phyloP scores from a whole-genome alignment of 495 filamentous ascomycete genomes.

The Clohesyomyces aquaticus region DNA sequence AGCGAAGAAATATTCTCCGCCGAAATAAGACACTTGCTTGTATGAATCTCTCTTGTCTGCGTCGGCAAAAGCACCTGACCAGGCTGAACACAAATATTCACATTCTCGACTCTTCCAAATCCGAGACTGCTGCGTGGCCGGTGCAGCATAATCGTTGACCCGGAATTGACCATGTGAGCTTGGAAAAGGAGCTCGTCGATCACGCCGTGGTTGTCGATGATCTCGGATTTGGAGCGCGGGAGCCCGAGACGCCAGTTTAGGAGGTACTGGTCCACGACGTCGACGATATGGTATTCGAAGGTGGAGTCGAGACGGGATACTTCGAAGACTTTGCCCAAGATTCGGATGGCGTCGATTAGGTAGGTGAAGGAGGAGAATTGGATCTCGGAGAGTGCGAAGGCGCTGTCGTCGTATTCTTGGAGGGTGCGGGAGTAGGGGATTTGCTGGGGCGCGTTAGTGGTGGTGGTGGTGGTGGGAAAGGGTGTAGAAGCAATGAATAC shows the following conservation, averaged over 20 bases:
- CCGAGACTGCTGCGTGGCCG: conserved; percentile 60
- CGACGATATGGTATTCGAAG: conserved; percentile 38
- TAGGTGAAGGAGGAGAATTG: conserved; percentile 80
- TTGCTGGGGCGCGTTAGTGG: conserved; percentile 49
- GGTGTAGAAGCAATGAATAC: not conserved
- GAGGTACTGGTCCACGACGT: conserved; percentile 72
- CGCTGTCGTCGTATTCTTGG: conserved; percentile 71
- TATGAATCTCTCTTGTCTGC: conserved; percentile 56
- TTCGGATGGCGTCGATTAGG: conserved; percentile 63
- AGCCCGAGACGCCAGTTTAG: conserved; percentile 84
- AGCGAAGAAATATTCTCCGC: conserved; percentile 78
- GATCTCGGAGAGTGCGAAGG: conserved; percentile 57
- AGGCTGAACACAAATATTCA: conserved; percentile 39
- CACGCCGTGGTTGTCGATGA: conserved; percentile 66
- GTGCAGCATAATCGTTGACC: conserved; percentile 72
- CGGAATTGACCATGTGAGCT: conserved; percentile 80
- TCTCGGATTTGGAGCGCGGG: conserved; percentile 71
- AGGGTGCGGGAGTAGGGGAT: conserved; percentile 66
- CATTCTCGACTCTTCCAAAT: conserved; percentile 39
- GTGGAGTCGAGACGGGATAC: conserved; percentile 41
- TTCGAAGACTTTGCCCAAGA: conserved; percentile 73
- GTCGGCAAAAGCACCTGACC: conserved; percentile 36
- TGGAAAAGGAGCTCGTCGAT: conserved; percentile 93
- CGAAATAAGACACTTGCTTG: conserved; percentile 76
- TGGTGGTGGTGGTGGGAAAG: not conserved